Evolutionary conservation across 306 rosid species (phyloP).

Genomic region (Glycine latifolia): DNA sequence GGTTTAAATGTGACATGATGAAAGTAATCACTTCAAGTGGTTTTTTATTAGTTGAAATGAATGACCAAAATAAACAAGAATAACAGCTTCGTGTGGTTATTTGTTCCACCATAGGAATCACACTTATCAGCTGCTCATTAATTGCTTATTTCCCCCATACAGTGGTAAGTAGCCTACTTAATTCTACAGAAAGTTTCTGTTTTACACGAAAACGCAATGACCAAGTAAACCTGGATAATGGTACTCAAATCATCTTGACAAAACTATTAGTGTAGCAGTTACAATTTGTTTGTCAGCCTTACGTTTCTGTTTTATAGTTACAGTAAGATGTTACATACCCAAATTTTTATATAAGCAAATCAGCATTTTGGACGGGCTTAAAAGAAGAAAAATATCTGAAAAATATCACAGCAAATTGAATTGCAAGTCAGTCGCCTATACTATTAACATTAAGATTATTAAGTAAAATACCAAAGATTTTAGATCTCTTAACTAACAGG

Average conservation of each 20-base stretch:
- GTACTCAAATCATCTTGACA: not conserved
- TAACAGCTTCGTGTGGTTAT: not conserved
- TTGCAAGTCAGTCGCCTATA: not conserved
- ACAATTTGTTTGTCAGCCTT: not conserved
- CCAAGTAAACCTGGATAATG: not conserved
- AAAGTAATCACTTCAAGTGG: not conserved
- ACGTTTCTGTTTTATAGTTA: not conserved
- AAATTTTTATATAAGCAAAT: not conserved
- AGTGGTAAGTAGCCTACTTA: not conserved
- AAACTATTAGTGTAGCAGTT: not conserved
- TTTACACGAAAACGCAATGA: not conserved
- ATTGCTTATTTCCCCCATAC: not conserved
- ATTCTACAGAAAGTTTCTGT: not conserved
- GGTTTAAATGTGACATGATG: not conserved
- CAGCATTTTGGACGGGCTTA: not conserved
- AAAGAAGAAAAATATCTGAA: not conserved
- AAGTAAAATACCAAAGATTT: not conserved
- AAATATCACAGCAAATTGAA: not conserved
- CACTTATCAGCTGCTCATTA: not conserved
- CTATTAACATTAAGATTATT: not conserved
- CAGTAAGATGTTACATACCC: not conserved
- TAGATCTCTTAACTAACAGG: no score
- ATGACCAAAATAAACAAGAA: not conserved
- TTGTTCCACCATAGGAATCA: not conserved
- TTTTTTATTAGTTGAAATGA: not conserved